A percentile compares a stretch with the other conserved stretches of the same genome.
Evolutionary conservation across 345 rosid species (phyloP).

Genomic region (Rhodomyrtus tomentosa): DNA sequence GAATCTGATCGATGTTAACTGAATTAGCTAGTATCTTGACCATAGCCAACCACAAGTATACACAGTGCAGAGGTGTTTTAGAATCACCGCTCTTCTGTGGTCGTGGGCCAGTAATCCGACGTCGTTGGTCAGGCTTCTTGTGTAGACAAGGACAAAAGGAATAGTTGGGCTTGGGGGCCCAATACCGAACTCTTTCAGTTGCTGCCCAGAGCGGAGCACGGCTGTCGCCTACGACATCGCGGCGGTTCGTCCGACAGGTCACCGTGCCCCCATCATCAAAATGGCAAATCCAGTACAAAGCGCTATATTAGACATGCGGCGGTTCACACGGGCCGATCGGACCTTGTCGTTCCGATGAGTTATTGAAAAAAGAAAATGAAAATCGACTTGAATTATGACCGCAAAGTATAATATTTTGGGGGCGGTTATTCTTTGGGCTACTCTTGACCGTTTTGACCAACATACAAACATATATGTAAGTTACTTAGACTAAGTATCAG

Average conservation of each 20-base stretch:
- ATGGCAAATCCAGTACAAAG: neutral
- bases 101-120: neutral
- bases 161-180: neutral
- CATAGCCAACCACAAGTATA: neutral
- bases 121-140: neutral
- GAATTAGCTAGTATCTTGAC: neutral
- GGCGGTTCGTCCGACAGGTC: neutral
- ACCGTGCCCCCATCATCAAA: neutral
- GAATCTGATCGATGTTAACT: neutral
- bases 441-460: neutral
- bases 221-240: neutral
- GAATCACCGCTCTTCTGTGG: neutral
- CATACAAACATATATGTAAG: neutral
- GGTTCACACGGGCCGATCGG: neutral
- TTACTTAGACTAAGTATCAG: neutral
- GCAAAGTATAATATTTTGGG: neutral
- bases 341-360: neutral
- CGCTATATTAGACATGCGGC: neutral
- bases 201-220: neutral
- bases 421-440: neutral
- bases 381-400: neutral
- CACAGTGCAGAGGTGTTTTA: neutral
- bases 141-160: neutral
- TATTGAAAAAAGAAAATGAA: fast-evolving
- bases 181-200: neutral